These are phyloP conservation scores for Rhizophora apiculata DNA, from an alignment of 345 rosid genomes.

Conservation along the genomic window DNA sequence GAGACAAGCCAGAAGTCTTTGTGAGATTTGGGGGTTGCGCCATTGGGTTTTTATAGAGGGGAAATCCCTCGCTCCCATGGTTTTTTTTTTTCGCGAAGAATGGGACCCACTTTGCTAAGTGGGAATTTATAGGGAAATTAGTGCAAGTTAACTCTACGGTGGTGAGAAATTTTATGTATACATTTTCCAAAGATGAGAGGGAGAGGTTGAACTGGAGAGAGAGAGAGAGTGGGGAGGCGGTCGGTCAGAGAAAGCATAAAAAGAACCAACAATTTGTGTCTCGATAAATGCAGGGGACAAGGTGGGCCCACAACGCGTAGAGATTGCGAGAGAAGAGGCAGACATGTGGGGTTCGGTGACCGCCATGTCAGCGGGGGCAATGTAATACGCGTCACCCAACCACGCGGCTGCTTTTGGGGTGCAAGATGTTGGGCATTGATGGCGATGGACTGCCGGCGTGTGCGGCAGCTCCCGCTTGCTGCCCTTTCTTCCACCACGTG, in stretches of 20 bases:
- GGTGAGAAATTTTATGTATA: neutral
- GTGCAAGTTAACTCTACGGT: neutral
- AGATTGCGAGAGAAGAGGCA: slow-evolving; percentile 49
- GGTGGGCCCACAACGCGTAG: slow-evolving; percentile 46
- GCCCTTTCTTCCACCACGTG: slow-evolving; percentile 17
- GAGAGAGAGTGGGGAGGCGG: no score
- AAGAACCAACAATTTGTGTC: neutral
- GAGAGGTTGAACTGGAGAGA: neutral
- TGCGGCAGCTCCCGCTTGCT: slow-evolving; percentile 25
- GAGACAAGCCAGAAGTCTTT: no score
- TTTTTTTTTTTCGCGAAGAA: slow-evolving; percentile 19
- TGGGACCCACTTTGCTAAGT: slow-evolving; percentile 5
- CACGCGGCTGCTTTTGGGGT: slow-evolving; percentile 42
- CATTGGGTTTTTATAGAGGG: slow-evolving; percentile 43
- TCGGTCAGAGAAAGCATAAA: neutral
- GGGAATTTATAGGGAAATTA: slow-evolving; percentile 28
- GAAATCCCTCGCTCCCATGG: neutral
- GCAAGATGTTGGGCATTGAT: slow-evolving; percentile 33
- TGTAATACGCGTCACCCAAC: slow-evolving; percentile 28
- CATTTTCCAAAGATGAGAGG: neutral
- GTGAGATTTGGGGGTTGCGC: neutral
- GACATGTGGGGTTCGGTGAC: slow-evolving; percentile 75
- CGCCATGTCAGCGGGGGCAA: slow-evolving; percentile 50
- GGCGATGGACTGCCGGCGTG: slow-evolving; percentile 38
- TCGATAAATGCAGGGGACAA: slow-evolving; percentile 41